Evolutionary conservation across 768 basidiomycete species (phyloP).

Genomic region (Ephemerocybe angulata): DNA sequence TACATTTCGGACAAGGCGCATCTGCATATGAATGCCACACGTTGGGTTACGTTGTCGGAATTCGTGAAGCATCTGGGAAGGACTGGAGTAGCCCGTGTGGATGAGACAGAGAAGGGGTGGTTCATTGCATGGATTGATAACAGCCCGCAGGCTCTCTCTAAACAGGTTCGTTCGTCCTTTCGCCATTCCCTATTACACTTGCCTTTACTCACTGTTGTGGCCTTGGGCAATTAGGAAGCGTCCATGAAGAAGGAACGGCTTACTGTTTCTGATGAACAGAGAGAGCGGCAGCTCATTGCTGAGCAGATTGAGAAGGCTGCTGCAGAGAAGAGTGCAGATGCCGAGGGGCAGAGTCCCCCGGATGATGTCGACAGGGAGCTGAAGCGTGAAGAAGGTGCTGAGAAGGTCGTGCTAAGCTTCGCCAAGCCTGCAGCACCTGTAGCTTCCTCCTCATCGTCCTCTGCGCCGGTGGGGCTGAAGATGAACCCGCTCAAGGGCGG

Average conservation of each 20-base stretch:
- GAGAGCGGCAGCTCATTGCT: conserved; percentile 82
- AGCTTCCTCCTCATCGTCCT: conserved; percentile 28
- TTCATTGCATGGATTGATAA: conserved; percentile 97
- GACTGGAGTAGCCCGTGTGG: conserved; percentile 82
- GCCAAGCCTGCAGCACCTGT: conserved; percentile 44
- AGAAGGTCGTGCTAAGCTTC: conserved; percentile 66
- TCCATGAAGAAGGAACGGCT: conserved; percentile 88
- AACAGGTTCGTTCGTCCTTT: conserved; percentile 53
- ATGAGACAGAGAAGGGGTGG: conserved; percentile 99
- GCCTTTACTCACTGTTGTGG: conserved; percentile 7
- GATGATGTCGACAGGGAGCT: conserved; percentile 48
- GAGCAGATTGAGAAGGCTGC: conserved; percentile 93
- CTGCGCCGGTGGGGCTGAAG: conserved; percentile 48
- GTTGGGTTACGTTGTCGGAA: conserved; percentile 97
- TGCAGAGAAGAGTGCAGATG: conserved; percentile 39
- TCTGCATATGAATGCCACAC: conserved; percentile 97
- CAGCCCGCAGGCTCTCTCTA: conserved; percentile 89
- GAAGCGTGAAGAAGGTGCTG: conserved; percentile 66
- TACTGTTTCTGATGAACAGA: conserved; percentile 90
- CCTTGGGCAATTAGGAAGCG: conserved; percentile 53
- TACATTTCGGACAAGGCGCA: conserved; percentile 93
- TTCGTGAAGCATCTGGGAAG: conserved; percentile 89
- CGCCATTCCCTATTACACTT: neutral
- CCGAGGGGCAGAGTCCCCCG: conserved; percentile 32
- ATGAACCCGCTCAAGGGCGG: conserved; percentile 60